These are phyloP conservation scores for Trichoderma aggressivum DNA, from an alignment of 2,329 filamentous ascomycete genomes.

Conservation along the genomic window DNA sequence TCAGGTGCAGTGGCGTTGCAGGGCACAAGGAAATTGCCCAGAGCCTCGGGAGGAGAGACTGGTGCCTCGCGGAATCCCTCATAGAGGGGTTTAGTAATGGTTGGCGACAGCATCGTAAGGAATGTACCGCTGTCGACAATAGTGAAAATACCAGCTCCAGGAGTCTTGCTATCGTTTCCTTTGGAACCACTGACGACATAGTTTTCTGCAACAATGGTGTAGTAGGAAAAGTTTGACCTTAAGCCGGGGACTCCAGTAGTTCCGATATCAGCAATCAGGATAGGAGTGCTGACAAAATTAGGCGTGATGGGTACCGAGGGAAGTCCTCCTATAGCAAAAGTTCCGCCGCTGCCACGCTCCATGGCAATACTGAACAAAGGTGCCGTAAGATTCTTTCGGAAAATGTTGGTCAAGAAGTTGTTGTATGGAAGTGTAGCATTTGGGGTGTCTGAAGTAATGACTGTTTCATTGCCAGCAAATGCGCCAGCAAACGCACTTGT, in stretches of 20 bases:
- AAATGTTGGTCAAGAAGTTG: neutral
- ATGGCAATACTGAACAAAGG: neutral
- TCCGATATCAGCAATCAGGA: neutral
- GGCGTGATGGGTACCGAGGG: neutral
- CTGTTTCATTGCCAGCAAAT: neutral
- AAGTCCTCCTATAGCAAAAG: neutral
- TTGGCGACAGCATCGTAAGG: neutral
- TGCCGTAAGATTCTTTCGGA: neutral
- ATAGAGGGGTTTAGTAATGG: neutral
- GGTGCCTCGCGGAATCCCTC: neutral
- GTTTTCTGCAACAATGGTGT: neutral
- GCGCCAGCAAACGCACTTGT: neutral
- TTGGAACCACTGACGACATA: neutral
- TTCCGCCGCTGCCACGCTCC: neutral
- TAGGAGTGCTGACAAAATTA: neutral
- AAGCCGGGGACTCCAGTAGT: neutral
- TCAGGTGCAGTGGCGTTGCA: neutral
- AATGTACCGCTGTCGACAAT: neutral
- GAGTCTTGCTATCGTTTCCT: neutral
- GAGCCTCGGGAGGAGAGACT: neutral
- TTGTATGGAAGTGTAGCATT: neutral
- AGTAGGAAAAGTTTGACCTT: neutral
- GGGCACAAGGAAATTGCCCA: neutral
- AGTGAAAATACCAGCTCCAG: neutral
- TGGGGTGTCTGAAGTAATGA: rapidly evolving